Percentiles rank a stretch among this genome's conserved stretches.
phyloP scores from a whole-genome alignment of 2,329 filamentous ascomycete genomes.

The Dactylella cylindrospora region DNA sequence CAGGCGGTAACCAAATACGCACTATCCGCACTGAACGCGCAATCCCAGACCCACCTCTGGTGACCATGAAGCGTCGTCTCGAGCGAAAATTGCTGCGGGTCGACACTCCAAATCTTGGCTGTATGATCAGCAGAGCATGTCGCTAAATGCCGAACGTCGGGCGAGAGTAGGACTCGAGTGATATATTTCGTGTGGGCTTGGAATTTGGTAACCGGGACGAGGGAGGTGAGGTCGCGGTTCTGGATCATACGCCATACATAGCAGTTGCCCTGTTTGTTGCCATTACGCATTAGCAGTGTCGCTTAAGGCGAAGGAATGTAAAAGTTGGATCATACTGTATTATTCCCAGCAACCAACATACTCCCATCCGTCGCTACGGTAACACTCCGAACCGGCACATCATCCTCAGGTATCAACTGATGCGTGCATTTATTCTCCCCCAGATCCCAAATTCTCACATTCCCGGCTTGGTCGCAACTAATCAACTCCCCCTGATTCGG shows the following conservation, averaged over 20 bases:
- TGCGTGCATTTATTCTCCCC: slow-evolving; percentile 97
- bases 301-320: not conserved
- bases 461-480: slow-evolving; percentile 88
- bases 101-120: slow-evolving; percentile 79
- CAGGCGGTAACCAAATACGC: slow-evolving; percentile 92
- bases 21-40: slow-evolving; percentile 88
- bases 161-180: slow-evolving; percentile 84
- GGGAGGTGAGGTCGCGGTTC: slow-evolving; percentile 75
- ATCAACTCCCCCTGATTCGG: slow-evolving; percentile 98
- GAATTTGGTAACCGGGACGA: slow-evolving; percentile 85
- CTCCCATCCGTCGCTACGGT: slow-evolving; percentile 94
- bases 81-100: slow-evolving; percentile 67
- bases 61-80: slow-evolving; percentile 86
- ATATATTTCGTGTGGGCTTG: slow-evolving; percentile 89
- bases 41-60: slow-evolving; percentile 97
- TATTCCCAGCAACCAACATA: slow-evolving; percentile 90
- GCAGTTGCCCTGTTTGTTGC: slow-evolving; percentile 72
- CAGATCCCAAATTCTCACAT: slow-evolving; percentile 92
- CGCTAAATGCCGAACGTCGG: slow-evolving; percentile 89
- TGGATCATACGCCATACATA: slow-evolving; percentile 96
- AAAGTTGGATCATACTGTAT: slow-evolving; percentile 62
- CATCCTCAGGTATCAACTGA: slow-evolving; percentile 92
- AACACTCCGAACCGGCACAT: slow-evolving; percentile 88
- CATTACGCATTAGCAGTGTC: not conserved
- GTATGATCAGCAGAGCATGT: slow-evolving; percentile 94